A percentile compares a stretch with the other conserved stretches of the same genome.
Evolutionary conservation across 805 yeast genomes (phyloP).

Genomic region (Candida ovalis): DNA sequence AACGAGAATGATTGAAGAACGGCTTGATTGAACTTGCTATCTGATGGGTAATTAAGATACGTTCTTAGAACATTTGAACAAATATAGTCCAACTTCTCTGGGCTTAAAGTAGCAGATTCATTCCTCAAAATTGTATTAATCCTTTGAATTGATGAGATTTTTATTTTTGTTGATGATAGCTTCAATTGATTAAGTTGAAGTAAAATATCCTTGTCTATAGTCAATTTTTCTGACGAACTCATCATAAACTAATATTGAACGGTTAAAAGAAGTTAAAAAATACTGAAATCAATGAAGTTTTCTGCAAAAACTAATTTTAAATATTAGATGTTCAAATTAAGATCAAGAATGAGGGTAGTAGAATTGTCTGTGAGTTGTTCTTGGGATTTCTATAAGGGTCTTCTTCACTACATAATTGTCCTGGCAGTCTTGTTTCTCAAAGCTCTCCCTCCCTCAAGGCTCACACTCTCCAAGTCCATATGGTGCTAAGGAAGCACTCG

Average conservation of each 20-base stretch:
- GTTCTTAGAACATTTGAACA: constrained; percentile 41
- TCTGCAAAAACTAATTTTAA: neutral
- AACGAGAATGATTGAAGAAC: constrained; percentile 38
- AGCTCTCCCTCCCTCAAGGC: neutral
- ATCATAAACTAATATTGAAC: neutral
- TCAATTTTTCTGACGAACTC: neutral
- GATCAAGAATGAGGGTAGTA: too few relatives aligned
- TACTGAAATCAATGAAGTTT: neutral
- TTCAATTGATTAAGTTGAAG: constrained; percentile 16
- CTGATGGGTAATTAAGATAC: constrained; percentile 45
- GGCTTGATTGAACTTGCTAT: constrained; percentile 42
- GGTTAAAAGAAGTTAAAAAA: neutral
- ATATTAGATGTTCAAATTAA: too few relatives aligned
- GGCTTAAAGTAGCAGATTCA: constrained; percentile 8
- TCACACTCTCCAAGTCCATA: neutral
- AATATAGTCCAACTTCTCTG: constrained; percentile 27
- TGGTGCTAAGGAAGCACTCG: neutral
- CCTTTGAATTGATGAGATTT: constrained; percentile 34
- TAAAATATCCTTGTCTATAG: constrained; percentile 10
- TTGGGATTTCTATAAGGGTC: too few relatives aligned
- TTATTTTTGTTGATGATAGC: constrained; percentile 34
- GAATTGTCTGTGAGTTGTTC: too few relatives aligned
- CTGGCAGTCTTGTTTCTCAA: too few relatives aligned
- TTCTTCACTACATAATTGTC: too few relatives aligned
- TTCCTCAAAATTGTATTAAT: constrained; percentile 29